A percentile compares a stretch with the other conserved stretches of the same genome.
These are phyloP conservation scores for Bisporella sp. DNA, from an alignment of 2,329 filamentous ascomycete genomes.

Conservation along the genomic window DNA sequence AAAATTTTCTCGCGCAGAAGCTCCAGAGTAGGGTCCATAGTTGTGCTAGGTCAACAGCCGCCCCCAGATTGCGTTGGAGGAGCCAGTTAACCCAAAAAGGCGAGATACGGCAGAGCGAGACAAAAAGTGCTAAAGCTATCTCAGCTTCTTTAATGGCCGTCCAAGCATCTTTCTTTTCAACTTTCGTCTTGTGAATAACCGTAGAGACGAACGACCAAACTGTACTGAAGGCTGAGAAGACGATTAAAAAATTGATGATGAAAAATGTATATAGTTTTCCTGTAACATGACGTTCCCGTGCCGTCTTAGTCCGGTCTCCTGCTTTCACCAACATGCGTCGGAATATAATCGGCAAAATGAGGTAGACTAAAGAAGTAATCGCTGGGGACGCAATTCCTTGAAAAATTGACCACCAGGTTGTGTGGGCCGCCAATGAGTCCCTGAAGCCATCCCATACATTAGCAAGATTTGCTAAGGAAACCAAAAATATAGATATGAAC, in stretches of 20 bases:
- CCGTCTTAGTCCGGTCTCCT: constrained; percentile 87
- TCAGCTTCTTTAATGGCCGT: constrained; percentile 58
- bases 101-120: constrained; percentile 73
- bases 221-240: constrained; percentile 88
- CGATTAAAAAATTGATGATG: constrained; percentile 90
- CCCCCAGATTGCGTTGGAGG: constrained; percentile 85
- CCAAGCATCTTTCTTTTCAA: constrained; percentile 54
- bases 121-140: constrained; percentile 58
- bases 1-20: constrained; percentile 78
- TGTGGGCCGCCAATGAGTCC: constrained; percentile 52
- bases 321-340: constrained; percentile 75
- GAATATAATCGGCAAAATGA: constrained; percentile 85
- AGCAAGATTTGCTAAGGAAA: constrained; percentile 76
- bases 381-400: constrained; percentile 90
- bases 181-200: constrained; percentile 53
- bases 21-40: constrained; percentile 77
- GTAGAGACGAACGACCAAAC: constrained; percentile 66
- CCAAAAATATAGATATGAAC: constrained; percentile 86
- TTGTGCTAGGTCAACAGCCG: constrained; percentile 89
- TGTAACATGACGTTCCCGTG: constrained; percentile 84
- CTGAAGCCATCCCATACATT: constrained; percentile 73
- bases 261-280: constrained; percentile 93
- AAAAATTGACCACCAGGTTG: constrained; percentile 71
- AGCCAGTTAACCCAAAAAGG: constrained; percentile 94
- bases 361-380: constrained; percentile 79